These are phyloP conservation scores for Lentinula boryana DNA, from an alignment of 768 basidiomycete species.

Conservation along the genomic window DNA sequence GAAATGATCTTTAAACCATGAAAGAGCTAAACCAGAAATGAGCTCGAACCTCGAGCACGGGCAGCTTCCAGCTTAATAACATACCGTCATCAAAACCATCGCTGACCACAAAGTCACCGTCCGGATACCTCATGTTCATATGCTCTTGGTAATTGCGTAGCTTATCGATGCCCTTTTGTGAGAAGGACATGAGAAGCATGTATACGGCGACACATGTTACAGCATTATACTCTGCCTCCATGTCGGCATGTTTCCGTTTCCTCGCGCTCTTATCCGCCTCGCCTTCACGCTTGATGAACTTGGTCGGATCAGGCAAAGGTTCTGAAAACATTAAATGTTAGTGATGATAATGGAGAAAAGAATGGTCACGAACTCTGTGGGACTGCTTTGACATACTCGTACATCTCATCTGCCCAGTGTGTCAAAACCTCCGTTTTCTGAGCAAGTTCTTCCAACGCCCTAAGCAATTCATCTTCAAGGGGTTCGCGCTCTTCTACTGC, in stretches of 20 bases:
- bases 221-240: constrained; percentile 78
- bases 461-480: constrained; percentile 80
- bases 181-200: constrained; percentile 87
- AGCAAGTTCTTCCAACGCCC: constrained; percentile 78
- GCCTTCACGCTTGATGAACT: constrained; percentile 65
- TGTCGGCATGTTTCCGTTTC: constrained; percentile 64
- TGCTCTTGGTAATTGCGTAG: constrained; percentile 76
- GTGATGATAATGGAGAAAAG: not conserved
- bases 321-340: constrained; percentile 35
- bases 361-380: constrained; percentile 62
- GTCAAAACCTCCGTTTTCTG: constrained; percentile 95
- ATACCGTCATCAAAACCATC: constrained; percentile 77
- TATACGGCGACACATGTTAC: constrained; percentile 86
- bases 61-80: constrained; percentile 3
- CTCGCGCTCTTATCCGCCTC: constrained; percentile 68
- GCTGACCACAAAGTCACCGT: constrained; percentile 70
- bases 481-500: constrained; percentile 52
- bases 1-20: constrained; percentile 93
- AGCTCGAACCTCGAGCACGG: constrained; percentile 9
- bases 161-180: constrained; percentile 87
- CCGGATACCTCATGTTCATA: constrained; percentile 73
- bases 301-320: constrained; percentile 73
- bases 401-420: constrained; percentile 94
- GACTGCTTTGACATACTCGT: constrained; percentile 78
- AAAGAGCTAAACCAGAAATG: constrained; percentile 44